These are phyloP conservation scores for Coemansia sp. DNA, from an alignment of 192 early-diverging fungal species.

Conservation along the genomic window DNA sequence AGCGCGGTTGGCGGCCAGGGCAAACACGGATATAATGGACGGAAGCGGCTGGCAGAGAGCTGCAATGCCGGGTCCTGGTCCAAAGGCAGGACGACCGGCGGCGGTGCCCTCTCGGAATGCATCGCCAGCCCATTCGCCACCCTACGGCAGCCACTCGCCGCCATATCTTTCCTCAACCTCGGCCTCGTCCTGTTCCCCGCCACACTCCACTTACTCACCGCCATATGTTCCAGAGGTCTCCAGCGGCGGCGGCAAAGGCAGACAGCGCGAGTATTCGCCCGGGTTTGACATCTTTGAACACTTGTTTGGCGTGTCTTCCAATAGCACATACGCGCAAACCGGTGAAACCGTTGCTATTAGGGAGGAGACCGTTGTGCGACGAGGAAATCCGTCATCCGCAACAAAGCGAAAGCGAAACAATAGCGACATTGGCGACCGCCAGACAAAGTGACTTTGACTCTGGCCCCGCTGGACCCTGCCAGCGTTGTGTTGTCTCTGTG, in stretches of 20 bases:
- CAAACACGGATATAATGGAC: conserved; percentile 30
- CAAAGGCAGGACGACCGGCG: not conserved
- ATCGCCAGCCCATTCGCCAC: conserved; percentile 27
- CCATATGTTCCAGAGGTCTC: conserved; percentile 38
- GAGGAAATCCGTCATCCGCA: not conserved
- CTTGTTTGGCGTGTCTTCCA: conserved; percentile 22
- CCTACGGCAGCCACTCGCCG: conserved; percentile 21
- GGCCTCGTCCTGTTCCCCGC: conserved; percentile 25
- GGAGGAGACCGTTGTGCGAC: conserved; percentile 13
- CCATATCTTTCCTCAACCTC: conserved; percentile 19
- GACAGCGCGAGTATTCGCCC: conserved; percentile 7
- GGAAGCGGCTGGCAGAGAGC: not conserved
- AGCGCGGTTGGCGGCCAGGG: conserved; percentile 27
- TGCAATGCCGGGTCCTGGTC: not conserved
- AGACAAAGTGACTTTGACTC: not conserved
- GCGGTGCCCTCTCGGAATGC: not conserved
- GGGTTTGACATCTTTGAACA: conserved; percentile 32
- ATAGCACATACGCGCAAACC: not conserved
- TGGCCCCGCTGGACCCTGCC: no score
- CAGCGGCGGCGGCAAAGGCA: not conserved
- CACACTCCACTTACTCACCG: conserved; percentile 40
- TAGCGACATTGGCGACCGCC: not conserved
- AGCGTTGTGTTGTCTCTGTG: no score
- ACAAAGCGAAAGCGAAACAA: conserved; percentile 8
- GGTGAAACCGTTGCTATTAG: conserved; percentile 26